Conservation (phyloP, 108 stramenopile genomes). For the Schizochytrium sp. region DNA sequence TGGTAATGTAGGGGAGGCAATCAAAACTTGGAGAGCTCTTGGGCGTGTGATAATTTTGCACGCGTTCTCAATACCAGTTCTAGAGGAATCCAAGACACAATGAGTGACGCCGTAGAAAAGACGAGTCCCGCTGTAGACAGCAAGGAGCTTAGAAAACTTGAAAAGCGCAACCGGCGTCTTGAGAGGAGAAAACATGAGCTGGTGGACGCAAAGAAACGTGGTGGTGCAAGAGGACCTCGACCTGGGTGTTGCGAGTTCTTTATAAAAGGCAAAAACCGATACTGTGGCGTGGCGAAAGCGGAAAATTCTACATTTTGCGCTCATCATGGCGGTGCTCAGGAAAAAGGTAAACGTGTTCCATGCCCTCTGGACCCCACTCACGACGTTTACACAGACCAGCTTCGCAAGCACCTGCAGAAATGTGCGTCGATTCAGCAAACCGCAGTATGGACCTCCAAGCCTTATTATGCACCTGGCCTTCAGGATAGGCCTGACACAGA, state of each 20-base stretch:
- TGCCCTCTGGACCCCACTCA: constrained; percentile 46
- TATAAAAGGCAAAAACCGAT: constrained; percentile 18
- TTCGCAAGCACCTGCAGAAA: not conserved
- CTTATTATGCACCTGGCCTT: not conserved
- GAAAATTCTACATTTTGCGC: not conserved
- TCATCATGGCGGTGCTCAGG: not conserved
- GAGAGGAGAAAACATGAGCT: not conserved
- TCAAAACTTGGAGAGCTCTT: too few species aligned
- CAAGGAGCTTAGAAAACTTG: not conserved
- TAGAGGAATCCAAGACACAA: too few species aligned
- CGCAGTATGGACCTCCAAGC: not conserved
- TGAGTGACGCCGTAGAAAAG: too few species aligned
- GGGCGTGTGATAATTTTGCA: too few species aligned
- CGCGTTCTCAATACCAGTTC: too few species aligned
- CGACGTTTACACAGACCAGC: not conserved
- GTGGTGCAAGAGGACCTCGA: not conserved
- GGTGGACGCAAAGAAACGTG: not conserved
- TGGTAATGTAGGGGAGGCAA: too few species aligned
- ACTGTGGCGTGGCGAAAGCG: not conserved
- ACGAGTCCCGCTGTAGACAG: not conserved
- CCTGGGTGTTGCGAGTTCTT: constrained; percentile 7
- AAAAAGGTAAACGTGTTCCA: not conserved
- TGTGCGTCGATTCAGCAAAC: not conserved
- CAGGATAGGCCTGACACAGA: not conserved
- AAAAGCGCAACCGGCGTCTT: not conserved